A percentile compares a stretch with the other conserved stretches of the same genome.
Conservation (phyloP, 202 grass and related monocot genomes). For the Panicum hallii region DNA sequence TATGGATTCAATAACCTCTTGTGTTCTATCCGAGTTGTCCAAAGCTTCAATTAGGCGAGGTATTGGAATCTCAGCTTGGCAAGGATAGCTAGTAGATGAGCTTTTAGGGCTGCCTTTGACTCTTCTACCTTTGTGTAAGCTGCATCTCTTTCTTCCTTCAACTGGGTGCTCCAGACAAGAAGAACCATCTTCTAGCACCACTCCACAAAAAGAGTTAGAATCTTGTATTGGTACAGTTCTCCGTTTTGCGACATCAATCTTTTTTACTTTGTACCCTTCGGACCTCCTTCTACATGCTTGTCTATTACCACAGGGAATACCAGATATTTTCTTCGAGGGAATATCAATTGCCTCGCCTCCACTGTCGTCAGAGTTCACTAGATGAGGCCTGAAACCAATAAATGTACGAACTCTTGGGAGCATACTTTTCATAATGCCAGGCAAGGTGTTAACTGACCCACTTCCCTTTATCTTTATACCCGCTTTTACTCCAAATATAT, state of each 20-base stretch:
- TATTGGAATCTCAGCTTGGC: slow-evolving; percentile 30
- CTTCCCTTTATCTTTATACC: slow-evolving; percentile 71
- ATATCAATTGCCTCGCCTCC: slow-evolving; percentile 32
- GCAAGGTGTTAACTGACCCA: slow-evolving; percentile 43
- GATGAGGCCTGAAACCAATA: slow-evolving; percentile 57
- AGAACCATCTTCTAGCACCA: slow-evolving; percentile 60
- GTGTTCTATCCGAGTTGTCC: slow-evolving; percentile 11
- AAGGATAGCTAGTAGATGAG: slow-evolving; percentile 35
- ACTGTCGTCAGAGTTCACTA: slow-evolving; percentile 35
- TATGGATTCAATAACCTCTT: slow-evolving; percentile 32
- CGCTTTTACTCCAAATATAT: slow-evolving; percentile 57
- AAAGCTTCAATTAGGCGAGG: slow-evolving; percentile 34
- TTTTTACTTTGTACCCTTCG: slow-evolving; percentile 64
- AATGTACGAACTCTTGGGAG: slow-evolving; percentile 63
- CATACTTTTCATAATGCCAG: slow-evolving; percentile 51
- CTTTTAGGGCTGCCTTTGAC: slow-evolving; percentile 31
- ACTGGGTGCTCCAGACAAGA: slow-evolving; percentile 52
- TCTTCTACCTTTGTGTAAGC: slow-evolving; percentile 73
- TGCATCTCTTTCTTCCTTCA: slow-evolving; percentile 77
- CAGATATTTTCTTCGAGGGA: slow-evolving; percentile 29
- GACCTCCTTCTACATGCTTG: slow-evolving; percentile 54
- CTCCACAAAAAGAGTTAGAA: slow-evolving; percentile 57
- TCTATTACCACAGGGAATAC: slow-evolving; percentile 46
- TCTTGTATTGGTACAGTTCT: slow-evolving; percentile 21
- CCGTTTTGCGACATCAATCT: slow-evolving; percentile 41